Evolutionary conservation across 2,329 filamentous ascomycete genomes (phyloP), one percentile per base, ranked within the genome.

Genomic region (Fusarium proliferatum): DNA sequence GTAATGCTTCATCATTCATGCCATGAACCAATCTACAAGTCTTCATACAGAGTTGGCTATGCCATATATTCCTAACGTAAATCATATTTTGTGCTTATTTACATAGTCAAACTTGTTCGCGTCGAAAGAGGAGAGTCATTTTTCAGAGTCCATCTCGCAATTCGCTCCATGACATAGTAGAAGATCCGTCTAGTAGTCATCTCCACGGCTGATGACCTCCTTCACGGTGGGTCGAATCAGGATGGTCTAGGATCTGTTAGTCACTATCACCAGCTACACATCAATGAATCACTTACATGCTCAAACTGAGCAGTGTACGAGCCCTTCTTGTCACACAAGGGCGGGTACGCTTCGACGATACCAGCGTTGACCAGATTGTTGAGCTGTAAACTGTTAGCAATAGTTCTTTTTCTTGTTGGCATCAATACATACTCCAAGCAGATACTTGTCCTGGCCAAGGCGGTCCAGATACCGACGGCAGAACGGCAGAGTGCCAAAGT

Each of bases 251-350:
- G 49, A 38, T 57, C 41, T 34, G 65, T 69, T 60, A 76, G 73
- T 51, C 64, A 56, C 60, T 23, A 41, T 58, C 61, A n/a, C 30
- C 21, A 16, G 45, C 9, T 34, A 23, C 41, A 28, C 23, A 30
- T 11, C 4, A 28, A 17, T 26, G 52, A 26, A 55, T 34, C 26
- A 89, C 93, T 88, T 85, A 97, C 95, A 85, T 98, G 95, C 86
- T 98, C 95, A 81, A 91, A 97, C 82, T 98, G 95, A 73, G 95
- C 96, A 33, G 95, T 97, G 83, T 97, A 97, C 33, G 94, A 97
- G 67, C 96, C 96, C 88, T 97, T 97, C 84, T 95, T 91, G 84
- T 98, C 95, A 76, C 93, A 92, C 77, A 98, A 86, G 36, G 95
- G 95, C 43, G 95, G 94, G 81, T 98, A 98, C 48, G 93, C 91